A percentile compares a stretch with the other conserved stretches of the same genome.
These are phyloP conservation scores for Trichoderma sp. DNA, from an alignment of 2,329 filamentous ascomycete species.

Conservation along the genomic window DNA sequence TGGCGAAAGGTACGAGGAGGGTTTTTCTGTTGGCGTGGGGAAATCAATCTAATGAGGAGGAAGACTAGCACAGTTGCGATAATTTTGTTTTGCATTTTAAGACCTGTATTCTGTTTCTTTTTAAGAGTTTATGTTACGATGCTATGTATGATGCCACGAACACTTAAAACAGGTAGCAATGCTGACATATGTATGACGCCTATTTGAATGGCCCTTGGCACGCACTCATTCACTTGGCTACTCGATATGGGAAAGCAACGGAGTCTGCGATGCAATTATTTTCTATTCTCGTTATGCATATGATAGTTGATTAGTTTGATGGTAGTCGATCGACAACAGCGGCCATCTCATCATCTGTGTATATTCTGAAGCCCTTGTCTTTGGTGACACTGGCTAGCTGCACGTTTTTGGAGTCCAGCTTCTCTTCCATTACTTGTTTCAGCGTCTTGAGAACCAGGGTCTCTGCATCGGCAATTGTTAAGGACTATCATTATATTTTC, in stretches of 20 bases:
- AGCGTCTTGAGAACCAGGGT: conserved; percentile 94
- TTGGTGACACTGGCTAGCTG: conserved; percentile 97
- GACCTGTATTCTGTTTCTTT: neutral
- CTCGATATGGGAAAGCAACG: neutral
- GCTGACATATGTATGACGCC: neutral
- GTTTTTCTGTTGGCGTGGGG: neutral
- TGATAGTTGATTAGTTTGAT: conserved; percentile 55
- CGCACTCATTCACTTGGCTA: neutral
- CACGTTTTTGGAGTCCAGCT: conserved; percentile 97
- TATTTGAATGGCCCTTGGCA: neutral
- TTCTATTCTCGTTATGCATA: conserved; percentile 30
- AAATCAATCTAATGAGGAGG: neutral
- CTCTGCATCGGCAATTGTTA: conserved; percentile 91
- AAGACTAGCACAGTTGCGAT: neutral
- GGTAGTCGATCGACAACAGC: conserved; percentile 83
- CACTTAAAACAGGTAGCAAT: neutral
- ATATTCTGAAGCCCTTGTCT: conserved; percentile 98
- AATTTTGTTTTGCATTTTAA: neutral
- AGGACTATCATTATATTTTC: conserved; percentile 57
- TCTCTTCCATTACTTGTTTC: conserved; percentile 99
- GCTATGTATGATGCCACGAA: neutral
- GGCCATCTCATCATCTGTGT: conserved; percentile 96
- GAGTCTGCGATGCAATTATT: conserved; percentile 2
- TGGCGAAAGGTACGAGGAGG: neutral
- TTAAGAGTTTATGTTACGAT: neutral